These are phyloP conservation scores for Arabis alpina DNA, from an alignment of 345 rosid species.

Conservation along the genomic window DNA sequence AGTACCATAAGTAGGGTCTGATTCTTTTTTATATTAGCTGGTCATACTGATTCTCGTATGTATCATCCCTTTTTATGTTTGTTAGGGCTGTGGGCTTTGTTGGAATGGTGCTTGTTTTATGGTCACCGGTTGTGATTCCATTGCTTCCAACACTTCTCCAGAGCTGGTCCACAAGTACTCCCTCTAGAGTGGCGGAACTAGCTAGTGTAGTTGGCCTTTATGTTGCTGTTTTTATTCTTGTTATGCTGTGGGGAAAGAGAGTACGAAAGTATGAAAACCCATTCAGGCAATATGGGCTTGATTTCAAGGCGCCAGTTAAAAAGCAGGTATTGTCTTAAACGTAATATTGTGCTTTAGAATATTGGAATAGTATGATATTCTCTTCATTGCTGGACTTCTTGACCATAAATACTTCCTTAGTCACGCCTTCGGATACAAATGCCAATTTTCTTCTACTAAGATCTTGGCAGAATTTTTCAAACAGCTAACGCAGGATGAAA, in stretches of 20 bases:
- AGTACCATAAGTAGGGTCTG: conserved; percentile 15
- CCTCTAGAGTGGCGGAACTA: conserved; percentile 72
- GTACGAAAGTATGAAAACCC: conserved; percentile 79
- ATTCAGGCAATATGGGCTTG: conserved; percentile 76
- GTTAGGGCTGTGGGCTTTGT: conserved; percentile 75
- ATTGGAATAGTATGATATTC: conserved; percentile 12
- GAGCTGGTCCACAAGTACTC: conserved; percentile 72
- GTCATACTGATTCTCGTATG: conserved; percentile 21
- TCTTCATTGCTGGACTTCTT: conserved; percentile 6
- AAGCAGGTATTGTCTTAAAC: conserved; percentile 46
- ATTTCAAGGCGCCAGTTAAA: conserved; percentile 57
- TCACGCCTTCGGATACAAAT: background rate
- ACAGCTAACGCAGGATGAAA: conserved; percentile 4
- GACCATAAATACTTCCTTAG: conserved; percentile 2
- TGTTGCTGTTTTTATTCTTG: conserved; percentile 68
- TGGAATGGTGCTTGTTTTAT: conserved; percentile 78
- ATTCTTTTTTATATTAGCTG: conserved; percentile 5
- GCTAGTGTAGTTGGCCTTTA: conserved; percentile 81
- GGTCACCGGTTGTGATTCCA: conserved; percentile 88
- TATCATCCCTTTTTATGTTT: conserved; percentile 9
- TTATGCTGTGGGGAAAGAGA: conserved; percentile 85
- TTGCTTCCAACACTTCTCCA: conserved; percentile 82
- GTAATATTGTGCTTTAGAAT: background rate
- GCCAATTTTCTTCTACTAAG: conserved; percentile 2
- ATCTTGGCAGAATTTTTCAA: background rate